Conservation (phyloP, 129 eudicot species). For the Artemisia argyi region DNA sequence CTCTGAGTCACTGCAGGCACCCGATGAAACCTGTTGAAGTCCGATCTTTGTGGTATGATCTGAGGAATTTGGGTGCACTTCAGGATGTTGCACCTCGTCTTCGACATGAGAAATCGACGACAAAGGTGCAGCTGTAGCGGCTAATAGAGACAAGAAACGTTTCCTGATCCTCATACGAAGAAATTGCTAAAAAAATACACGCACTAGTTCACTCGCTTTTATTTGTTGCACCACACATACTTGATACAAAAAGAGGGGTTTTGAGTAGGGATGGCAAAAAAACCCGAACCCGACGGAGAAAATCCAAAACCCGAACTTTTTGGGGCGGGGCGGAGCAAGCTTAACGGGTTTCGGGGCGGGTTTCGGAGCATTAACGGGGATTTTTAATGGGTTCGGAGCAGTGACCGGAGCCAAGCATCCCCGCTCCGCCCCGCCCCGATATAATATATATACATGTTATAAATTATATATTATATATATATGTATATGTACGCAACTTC, state of each 20-base stretch:
- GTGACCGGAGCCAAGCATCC: too few relatives aligned
- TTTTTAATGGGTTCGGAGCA: too few relatives aligned
- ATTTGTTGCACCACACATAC: constrained; percentile 87
- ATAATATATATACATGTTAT: too few relatives aligned
- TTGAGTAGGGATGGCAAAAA: too few relatives aligned
- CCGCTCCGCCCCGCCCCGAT: too few relatives aligned
- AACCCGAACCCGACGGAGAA: too few relatives aligned
- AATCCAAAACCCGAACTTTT: too few relatives aligned
- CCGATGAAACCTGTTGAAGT: constrained; percentile 18
- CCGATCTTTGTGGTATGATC: constrained; percentile 34
- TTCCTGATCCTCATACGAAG: constrained; percentile 73
- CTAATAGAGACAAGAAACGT: constrained; percentile 50
- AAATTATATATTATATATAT: too few relatives aligned
- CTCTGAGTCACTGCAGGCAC: constrained; percentile 1
- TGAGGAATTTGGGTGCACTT: constrained; percentile 36
- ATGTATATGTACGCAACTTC: too few relatives aligned
- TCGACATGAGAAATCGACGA: constrained; percentile 47
- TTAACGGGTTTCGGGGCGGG: too few relatives aligned
- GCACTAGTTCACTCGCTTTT: constrained; percentile 56
- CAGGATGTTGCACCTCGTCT: constrained; percentile 39
- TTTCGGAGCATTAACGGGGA: too few relatives aligned
- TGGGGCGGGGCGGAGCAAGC: too few relatives aligned
- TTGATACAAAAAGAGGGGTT: constrained; percentile 1
- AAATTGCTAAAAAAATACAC: constrained; percentile 19
- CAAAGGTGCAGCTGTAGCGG: constrained; percentile 23